These are phyloP conservation scores for Tetrapisispora phaffii DNA, from an alignment of 805 yeast species.

Conservation along the genomic window DNA sequence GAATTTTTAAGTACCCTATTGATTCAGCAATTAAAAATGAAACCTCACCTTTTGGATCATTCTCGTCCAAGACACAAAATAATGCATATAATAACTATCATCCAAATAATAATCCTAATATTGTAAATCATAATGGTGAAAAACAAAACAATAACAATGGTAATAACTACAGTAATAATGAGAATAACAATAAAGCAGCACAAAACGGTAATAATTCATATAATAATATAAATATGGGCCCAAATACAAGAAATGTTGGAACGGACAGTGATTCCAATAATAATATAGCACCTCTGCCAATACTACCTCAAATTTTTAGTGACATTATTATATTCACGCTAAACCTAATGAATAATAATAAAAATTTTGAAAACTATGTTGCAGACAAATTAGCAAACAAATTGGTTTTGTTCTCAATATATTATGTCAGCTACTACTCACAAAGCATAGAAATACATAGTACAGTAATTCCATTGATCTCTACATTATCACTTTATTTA, in stretches of 20 bases:
- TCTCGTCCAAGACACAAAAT: constrained; percentile 4
- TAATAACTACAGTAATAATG: background rate
- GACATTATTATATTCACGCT: constrained; percentile 59
- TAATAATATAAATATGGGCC: constrained; percentile 1
- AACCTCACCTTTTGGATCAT: constrained; percentile 28
- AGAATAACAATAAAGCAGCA: background rate
- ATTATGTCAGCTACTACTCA: constrained; percentile 42
- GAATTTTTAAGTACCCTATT: constrained; percentile 40
- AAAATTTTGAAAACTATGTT: constrained; percentile 38
- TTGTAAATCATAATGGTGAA: constrained; percentile 4
- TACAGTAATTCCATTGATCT: constrained; percentile 39
- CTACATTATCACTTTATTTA: constrained; percentile 44
- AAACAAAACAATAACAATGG: background rate
- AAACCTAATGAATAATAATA: constrained; percentile 71
- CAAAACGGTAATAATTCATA: background rate
- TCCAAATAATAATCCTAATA: constrained; percentile 1
- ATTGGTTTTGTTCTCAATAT: constrained; percentile 43
- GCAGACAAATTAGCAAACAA: constrained; percentile 42
- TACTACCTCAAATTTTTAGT: constrained; percentile 40
- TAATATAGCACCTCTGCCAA: constrained; percentile 22
- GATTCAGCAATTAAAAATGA: constrained; percentile 31
- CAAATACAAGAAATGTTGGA: background rate
- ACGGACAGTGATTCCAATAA: constrained; percentile 7
- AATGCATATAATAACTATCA: background rate
- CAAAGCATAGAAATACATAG: constrained; percentile 11